Base-by-base conservation (phyloP, 2,329 filamentous ascomycete genomes). In the Colletotrichum filicis region DNA sequence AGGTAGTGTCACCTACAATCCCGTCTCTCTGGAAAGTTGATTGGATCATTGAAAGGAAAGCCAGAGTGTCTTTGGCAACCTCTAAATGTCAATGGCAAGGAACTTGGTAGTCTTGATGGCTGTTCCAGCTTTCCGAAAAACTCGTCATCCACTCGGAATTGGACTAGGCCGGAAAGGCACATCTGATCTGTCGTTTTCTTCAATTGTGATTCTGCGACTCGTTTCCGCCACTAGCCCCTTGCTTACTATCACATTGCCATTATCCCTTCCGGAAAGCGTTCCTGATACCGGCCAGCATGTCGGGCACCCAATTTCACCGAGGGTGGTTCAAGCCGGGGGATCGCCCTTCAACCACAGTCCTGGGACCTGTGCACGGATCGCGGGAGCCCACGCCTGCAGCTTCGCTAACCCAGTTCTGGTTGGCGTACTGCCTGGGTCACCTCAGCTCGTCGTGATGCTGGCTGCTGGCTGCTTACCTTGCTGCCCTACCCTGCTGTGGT, bases 271-370 rank as follows among this genome's bases (percentile, higher is more conserved):
- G 56, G 46, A 55, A 46, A 19, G 16, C 26, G 28, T 57, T 49
- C 49, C 57, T 74, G 57, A 53, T 46, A 42, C 56, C n/a, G 62
- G 58, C 46, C 46, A 55, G 32, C 68, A 52, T 52, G 19, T 46
- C 32, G 58, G 30, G 49, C 56, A 42, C 24, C 71, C 67, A 62
- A 71, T 74, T 28, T 26, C 55, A 55, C 19, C 7, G 22, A 62
- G 35, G 26, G 12, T 26, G 61, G 22, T 35, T 61, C 72, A 62
- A 35, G 66, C 61, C 53, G 61, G 74, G 72, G 74, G 74, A 74
- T 73, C 74, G 68, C 68, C 68, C 64, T 68, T 69, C 58, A 73
- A 74, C 74, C 74, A 46, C 53, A 75, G 42, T 55, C 35, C 55
- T 73, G 74, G 74, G 72, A 74, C 61, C 37, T 57, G 64, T 46